Evolutionary conservation across 2,329 filamentous ascomycete species (phyloP).

Genomic region (Microcera coccophila): DNA sequence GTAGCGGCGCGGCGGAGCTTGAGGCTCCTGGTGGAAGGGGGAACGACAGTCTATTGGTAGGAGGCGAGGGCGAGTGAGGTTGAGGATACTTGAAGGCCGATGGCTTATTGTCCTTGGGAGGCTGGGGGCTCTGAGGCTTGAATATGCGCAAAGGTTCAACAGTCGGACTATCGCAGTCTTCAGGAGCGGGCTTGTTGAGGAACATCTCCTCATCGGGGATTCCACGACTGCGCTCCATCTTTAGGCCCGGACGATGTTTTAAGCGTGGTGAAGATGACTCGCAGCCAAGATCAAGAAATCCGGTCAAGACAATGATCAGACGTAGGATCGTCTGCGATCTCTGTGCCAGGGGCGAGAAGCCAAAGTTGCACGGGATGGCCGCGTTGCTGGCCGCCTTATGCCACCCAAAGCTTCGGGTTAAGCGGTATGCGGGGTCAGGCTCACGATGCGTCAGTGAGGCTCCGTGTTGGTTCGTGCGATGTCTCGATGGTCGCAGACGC

Average conservation of each 20-base stretch:
- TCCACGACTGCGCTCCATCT: slow-evolving; percentile 56
- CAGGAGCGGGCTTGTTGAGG: slow-evolving; percentile 55
- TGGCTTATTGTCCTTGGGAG: slow-evolving; percentile 39
- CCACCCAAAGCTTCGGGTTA: not conserved
- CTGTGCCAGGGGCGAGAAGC: not conserved
- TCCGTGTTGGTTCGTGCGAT: not conserved
- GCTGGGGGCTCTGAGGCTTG: slow-evolving; percentile 67
- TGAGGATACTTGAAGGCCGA: slow-evolving; percentile 48
- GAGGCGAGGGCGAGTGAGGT: slow-evolving; percentile 41
- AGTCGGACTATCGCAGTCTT: slow-evolving; percentile 66
- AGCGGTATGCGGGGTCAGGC: not conserved
- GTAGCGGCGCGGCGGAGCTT: slow-evolving; percentile 62
- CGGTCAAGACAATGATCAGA: no score
- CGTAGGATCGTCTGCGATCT: not conserved
- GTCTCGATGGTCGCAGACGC: slow-evolving; percentile 27
- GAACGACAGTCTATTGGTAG: slow-evolving; percentile 53
- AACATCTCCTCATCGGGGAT: slow-evolving; percentile 81
- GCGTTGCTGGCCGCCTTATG: not conserved
- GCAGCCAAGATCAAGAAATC: slow-evolving; percentile 9
- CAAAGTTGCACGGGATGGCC: not conserved
- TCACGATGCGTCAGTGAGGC: not conserved
- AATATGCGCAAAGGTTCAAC: slow-evolving; percentile 81
- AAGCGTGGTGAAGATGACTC: slow-evolving; percentile 8
- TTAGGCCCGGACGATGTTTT: slow-evolving; percentile 16
- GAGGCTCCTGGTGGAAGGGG: slow-evolving; percentile 65